Base-by-base conservation (phyloP, 2,329 filamentous ascomycete species). In the Cordyceps cateniannulata region DNA sequence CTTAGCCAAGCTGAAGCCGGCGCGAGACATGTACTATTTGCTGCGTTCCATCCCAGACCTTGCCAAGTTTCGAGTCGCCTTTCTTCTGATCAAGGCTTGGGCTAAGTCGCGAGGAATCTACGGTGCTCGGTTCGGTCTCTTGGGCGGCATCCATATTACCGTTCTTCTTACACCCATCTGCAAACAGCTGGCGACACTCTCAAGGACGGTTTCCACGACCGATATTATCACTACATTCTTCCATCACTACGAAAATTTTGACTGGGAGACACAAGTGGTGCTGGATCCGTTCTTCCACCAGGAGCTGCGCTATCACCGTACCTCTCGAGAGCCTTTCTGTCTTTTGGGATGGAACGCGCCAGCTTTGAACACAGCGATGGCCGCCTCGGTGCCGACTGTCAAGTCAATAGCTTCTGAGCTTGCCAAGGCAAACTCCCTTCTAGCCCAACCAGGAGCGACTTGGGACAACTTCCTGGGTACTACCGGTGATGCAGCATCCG, bases 91-190 rank as follows among this genome's bases (percentile, higher is more conserved):
- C 67, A 85, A 82, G 66, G 74, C 79, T 1, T 90, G 86, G 86
- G 84, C 86, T 1, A 77, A 78, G 59, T 73, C 77, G 12, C 79
- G 83, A 7, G 87, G 87, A 1, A 76, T 90, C 18, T 89, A 89
- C 69, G 80, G 84, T 0, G 79, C 85, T 1, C 83, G 79, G 52
- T 88, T 88, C 65, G 87, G 87, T 0, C 86, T 84, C 62, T 75
- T 90, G 0, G 81, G 84, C 6, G 86, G 85, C 3, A 82, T 88
- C 22, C 85, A 89, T 65, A 82, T 90, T 57, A 80, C 83, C 0
- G 71, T 88, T 24, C 76, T 90, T 67, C 74, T 90, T 9, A 78
- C 82, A 0, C 79, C 82, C 18, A 72, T 89, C 0, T 81, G 80
- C 70, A 89, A 89, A 69, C 69, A 81, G 24, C 68, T 85, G 5